Evolutionary conservation across 2,329 filamentous ascomycete species (phyloP).

Genomic region (Blumeria hordei): DNA sequence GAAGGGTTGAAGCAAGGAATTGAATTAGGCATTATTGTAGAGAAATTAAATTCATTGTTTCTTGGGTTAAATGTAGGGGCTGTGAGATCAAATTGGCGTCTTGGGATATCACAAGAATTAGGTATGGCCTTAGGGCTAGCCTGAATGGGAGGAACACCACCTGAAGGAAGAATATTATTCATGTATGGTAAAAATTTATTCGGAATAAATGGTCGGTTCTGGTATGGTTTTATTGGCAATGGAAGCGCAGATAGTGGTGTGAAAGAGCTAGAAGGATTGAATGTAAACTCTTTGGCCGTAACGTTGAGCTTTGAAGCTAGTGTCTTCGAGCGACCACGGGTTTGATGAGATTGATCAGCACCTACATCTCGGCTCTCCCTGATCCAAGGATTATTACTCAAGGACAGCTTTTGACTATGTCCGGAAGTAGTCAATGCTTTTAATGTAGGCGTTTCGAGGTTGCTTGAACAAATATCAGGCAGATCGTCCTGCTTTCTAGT

Average conservation of each 20-base stretch:
- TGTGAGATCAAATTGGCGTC: conserved; percentile 38
- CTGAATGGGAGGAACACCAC: conserved; percentile 15
- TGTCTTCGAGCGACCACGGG: conserved; percentile 26
- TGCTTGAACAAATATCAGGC: conserved; percentile 47
- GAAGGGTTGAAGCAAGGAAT: conserved; percentile 57
- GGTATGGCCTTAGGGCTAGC: conserved; percentile 12
- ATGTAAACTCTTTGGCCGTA: conserved; percentile 70
- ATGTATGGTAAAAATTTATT: conserved; percentile 25
- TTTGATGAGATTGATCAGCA: too few species aligned
- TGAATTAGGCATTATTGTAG: conserved; percentile 40
- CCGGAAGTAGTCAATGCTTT: conserved; percentile 23
- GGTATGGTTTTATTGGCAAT: neutral
- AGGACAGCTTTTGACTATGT: conserved; percentile 31
- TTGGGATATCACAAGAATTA: conserved; percentile 10
- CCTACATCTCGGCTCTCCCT: conserved; percentile 8
- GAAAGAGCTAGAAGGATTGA: conserved; percentile 27
- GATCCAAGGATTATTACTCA: conserved; percentile 37
- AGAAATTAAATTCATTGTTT: conserved; percentile 42
- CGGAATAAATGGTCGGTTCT: conserved; percentile 10
- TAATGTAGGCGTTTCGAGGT: conserved; percentile 37
- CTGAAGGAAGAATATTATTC: conserved; percentile 9
- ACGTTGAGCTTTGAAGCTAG: conserved; percentile 69
- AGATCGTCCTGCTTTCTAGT: conserved; percentile 20
- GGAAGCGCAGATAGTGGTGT: conserved; percentile 8
- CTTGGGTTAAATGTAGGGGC: conserved; percentile 49